Base-by-base conservation (phyloP, 768 basidiomycete species). In the Terana coerulea region DNA sequence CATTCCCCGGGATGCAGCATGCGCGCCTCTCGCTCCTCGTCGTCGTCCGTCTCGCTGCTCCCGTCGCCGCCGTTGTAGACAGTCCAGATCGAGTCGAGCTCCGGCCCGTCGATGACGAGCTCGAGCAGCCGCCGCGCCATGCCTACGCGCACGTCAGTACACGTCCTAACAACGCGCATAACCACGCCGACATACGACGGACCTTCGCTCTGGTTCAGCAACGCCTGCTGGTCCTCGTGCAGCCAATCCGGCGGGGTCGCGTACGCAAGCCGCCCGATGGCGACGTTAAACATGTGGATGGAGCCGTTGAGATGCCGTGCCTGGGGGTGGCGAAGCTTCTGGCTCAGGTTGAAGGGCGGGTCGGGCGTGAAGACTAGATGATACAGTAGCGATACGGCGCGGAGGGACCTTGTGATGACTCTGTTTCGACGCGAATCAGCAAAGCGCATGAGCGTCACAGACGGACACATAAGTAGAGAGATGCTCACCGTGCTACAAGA, bases 201-300 rank as follows among this genome's bases (percentile, higher is more conserved):
- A 66, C 65, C 63, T 5, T 54, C 48, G 9, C 57, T 52, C 35
- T 64, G 60, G 41, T 67, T 66, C 5, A 69, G 50, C 35, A 44
- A 25, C 24, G 42, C 30, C 10, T 35, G 45, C 19, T 61, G 59
- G 47, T 49, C 54, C n/a, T 37, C 28, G 2, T 53, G 51, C 8
- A 63, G 47, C 56, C 58, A 59, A 5, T 57, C 54, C 1, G 68
- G 66, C 7, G 61, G 50, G n/a, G 56, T 59, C 2, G 84, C 81
- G 53, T 80, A 91, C 50, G 84, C 81, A 41, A 93, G 68, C 54
- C 89, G 76, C 33, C 90, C 86, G 49, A 93, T 78, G 0, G 83
- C 79, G n/a, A 90, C 81, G 25, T 83, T 79, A 61, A 90, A 91
- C 62, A 83, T 75, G 57, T 92, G 83, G 11, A 72, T 72, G 24